Percentiles rank a stretch among this genome's conserved stretches.
Evolutionary conservation across 106 monocot genomes (phyloP).

Genomic region (Triglochin maritima): DNA sequence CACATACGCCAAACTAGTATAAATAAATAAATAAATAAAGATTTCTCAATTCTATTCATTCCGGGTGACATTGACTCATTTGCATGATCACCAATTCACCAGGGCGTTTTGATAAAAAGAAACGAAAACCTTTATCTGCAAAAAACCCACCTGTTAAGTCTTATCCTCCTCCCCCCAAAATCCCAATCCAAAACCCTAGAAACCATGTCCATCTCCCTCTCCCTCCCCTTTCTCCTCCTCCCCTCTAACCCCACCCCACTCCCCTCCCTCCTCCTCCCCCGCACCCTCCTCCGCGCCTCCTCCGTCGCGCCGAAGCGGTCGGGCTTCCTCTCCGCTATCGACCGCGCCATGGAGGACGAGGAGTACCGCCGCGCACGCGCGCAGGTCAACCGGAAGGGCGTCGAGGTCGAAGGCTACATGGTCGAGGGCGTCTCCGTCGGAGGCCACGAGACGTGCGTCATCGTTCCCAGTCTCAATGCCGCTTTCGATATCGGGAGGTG

Average conservation of each 20-base stretch:
- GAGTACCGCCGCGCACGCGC: conserved; percentile 77
- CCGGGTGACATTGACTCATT: no score
- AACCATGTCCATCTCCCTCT: neutral
- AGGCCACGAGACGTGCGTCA: conserved; percentile 83
- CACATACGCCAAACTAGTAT: no score
- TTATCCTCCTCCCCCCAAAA: neutral
- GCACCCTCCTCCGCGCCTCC: conserved; percentile 1
- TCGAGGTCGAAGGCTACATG: conserved; percentile 75
- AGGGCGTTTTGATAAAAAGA: neutral
- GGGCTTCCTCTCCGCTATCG: conserved; percentile 53
- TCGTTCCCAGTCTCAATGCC: conserved; percentile 60
- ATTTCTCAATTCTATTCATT: no score
- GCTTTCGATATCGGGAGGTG: conserved; percentile 91
- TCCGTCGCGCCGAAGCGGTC: conserved; percentile 22
- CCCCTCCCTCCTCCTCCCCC: neutral
- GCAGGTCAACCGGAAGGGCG: conserved; percentile 68
- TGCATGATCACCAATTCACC: no score
- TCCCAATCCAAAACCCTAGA: neutral
- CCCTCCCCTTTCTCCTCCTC: neutral
- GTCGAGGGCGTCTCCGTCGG: conserved; percentile 81
- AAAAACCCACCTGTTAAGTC: neutral
- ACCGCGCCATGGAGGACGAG: conserved; percentile 64
- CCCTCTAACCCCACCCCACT: neutral
- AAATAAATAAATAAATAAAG: no score
- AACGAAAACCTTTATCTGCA: neutral